Conservation (phyloP, 1,139 yeast genomes). For the Scheffersomyces cryptocercus region DNA sequence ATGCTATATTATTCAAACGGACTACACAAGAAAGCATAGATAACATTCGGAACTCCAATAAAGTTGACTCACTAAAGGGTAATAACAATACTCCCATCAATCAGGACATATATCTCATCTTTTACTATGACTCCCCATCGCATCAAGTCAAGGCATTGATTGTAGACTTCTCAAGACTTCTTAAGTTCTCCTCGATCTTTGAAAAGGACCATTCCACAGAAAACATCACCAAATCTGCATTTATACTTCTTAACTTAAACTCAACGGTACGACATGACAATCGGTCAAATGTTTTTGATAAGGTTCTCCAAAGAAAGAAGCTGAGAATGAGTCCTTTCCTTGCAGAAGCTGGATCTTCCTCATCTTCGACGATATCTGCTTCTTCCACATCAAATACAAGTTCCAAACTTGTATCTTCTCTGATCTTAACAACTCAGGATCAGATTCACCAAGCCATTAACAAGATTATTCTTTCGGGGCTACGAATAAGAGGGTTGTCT, state of each 20-base stretch:
- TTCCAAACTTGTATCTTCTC: constrained; percentile 13
- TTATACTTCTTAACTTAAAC: neutral
- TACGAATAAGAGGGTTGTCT: constrained; percentile 44
- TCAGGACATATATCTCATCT: constrained; percentile 8
- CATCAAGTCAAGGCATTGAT: constrained; percentile 8
- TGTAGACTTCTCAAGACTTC: constrained; percentile 12
- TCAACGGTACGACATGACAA: constrained; percentile 10
- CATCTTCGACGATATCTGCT: constrained; percentile 11
- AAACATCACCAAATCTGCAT: neutral
- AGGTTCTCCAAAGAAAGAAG: constrained; percentile 33
- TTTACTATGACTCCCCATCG: constrained; percentile 8
- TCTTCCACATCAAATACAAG: constrained; percentile 5
- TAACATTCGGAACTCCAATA: too few species aligned
- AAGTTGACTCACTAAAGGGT: too few species aligned
- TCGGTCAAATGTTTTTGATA: constrained; percentile 31
- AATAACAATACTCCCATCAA: too few species aligned
- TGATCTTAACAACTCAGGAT: constrained; percentile 27
- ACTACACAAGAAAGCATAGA: neutral
- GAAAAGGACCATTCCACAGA: constrained; percentile 2
- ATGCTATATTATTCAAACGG: constrained; percentile 15
- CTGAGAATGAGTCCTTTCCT: constrained; percentile 16
- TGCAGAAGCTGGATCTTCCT: constrained; percentile 2
- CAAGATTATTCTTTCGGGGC: constrained; percentile 41
- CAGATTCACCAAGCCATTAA: constrained; percentile 37
- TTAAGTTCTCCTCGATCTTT: constrained; percentile 8